A percentile compares a stretch with the other conserved stretches of the same genome.
These are phyloP conservation scores for Euphrasia confusa DNA, from an alignment of 257 asterid genomes.

Conservation along the genomic window DNA sequence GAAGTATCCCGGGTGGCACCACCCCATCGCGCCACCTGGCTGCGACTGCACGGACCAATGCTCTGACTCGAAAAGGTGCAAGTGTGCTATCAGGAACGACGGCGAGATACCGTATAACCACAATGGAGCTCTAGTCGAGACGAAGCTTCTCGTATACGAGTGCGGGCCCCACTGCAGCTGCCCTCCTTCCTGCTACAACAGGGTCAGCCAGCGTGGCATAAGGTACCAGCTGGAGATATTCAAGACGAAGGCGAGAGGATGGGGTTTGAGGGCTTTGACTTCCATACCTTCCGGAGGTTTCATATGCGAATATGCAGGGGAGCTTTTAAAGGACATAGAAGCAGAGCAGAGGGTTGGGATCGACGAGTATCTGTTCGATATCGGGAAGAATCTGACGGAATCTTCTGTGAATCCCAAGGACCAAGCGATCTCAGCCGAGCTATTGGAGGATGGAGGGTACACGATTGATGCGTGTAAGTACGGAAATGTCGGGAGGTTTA, in stretches of 20 bases:
- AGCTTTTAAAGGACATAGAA: conserved; percentile 78
- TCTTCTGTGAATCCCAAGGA: conserved; percentile 32
- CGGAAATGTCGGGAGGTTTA: conserved; percentile 79
- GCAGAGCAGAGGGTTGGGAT: conserved; percentile 66
- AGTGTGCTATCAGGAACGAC: conserved; percentile 57
- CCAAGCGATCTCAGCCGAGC: conserved; percentile 27
- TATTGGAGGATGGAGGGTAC: conserved; percentile 48
- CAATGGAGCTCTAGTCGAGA: conserved; percentile 73
- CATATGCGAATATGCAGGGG: conserved; percentile 84
- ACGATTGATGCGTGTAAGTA: conserved; percentile 67
- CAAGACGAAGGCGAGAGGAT: conserved; percentile 75
- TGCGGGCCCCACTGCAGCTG: conserved; percentile 88
- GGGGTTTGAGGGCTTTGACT: conserved; percentile 80
- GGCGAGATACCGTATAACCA: conserved; percentile 76
- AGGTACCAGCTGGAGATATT: conserved; percentile 66
- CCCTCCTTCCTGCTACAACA: conserved; percentile 78
- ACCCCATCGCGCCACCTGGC: conserved; percentile 43
- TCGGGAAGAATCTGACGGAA: conserved; percentile 53
- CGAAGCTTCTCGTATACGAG: conserved; percentile 60
- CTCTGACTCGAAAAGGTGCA: conserved; percentile 46
- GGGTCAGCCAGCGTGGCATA: conserved; percentile 71
- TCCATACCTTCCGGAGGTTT: conserved; percentile 82
- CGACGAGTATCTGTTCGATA: conserved; percentile 89
- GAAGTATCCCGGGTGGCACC: conserved; percentile 56
- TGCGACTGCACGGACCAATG: conserved; percentile 72